Evolutionary conservation across 2,329 filamentous ascomycete species (phyloP).

Genomic region (Talaromyces sp.): DNA sequence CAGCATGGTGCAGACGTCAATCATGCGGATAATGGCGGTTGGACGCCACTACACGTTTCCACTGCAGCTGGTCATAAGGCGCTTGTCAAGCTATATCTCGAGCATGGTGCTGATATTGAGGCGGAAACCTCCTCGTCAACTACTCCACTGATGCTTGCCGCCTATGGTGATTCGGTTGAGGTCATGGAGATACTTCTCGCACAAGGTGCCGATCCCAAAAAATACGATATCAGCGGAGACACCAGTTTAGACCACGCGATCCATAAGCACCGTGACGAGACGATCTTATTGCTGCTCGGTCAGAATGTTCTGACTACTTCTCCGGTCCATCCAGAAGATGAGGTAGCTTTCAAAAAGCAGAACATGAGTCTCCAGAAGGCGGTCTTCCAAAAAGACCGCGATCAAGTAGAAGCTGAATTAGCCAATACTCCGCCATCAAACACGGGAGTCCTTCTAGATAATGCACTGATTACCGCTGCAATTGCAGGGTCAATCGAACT

Average conservation of each 20-base stretch:
- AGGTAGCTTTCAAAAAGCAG: not conserved
- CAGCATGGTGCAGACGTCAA: not conserved
- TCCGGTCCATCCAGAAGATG: not conserved
- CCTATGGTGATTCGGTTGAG: not conserved
- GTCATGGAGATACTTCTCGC: not conserved
- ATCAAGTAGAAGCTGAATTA: not conserved
- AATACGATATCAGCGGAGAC: not conserved
- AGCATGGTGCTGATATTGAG: not conserved
- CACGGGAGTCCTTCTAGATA: not conserved
- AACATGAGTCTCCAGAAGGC: not conserved
- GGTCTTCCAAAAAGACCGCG: not conserved
- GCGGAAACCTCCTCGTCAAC: not conserved
- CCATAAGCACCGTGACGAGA: not conserved
- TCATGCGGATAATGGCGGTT: not conserved
- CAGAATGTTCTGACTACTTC: not conserved
- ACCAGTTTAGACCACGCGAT: not conserved
- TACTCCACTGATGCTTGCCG: not conserved
- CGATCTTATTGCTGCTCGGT: not conserved
- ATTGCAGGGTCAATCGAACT: not conserved
- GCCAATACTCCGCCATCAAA: not conserved
- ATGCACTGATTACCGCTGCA: not conserved
- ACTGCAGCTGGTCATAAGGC: not conserved
- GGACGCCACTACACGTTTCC: not conserved
- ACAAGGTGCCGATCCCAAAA: not conserved
- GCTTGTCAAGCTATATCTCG: not conserved